Evolutionary conservation across 306 rosid genomes (phyloP).

Genomic region (Gynostemma pentaphyllum): DNA sequence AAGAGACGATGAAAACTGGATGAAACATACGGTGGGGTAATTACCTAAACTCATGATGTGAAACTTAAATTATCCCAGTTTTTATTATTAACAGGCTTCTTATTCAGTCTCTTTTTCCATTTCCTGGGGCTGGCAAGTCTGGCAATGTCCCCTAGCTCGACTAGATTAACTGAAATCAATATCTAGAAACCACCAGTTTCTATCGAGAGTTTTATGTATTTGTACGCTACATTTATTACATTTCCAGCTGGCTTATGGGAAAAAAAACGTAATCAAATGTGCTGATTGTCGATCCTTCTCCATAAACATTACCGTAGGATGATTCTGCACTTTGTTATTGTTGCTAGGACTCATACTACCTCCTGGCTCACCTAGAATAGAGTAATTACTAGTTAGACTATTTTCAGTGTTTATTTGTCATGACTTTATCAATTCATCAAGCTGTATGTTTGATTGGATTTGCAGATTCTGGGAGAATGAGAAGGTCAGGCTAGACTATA

Average conservation of each 20-base stretch:
- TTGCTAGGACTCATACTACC: background rate
- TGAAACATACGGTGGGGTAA: slow-evolving; percentile 90
- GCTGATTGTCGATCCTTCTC: too few relatives aligned
- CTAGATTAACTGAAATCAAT: background rate
- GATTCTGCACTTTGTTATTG: too few relatives aligned
- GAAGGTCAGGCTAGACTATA: slow-evolving; percentile 69
- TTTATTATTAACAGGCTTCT: background rate
- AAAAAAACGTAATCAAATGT: too few relatives aligned
- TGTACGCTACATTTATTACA: too few relatives aligned
- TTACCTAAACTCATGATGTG: slow-evolving; percentile 11
- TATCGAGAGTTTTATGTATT: too few relatives aligned
- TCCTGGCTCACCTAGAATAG: background rate
- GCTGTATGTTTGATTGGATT: background rate
- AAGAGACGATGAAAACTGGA: slow-evolving; percentile 92
- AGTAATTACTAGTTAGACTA: background rate
- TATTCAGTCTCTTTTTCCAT: background rate
- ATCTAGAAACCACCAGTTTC: background rate
- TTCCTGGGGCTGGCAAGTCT: background rate
- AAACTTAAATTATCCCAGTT: background rate
- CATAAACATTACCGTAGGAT: too few relatives aligned
- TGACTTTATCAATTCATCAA: background rate
- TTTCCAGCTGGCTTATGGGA: too few relatives aligned
- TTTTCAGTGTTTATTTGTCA: background rate
- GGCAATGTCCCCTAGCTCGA: background rate
- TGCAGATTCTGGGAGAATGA: slow-evolving; percentile 81